A percentile compares a stretch with the other conserved stretches of the same genome.
These are phyloP conservation scores for Bryoerythrophyllum caledonicum DNA, from an alignment of 225 moss, liverwort and hornwort genomes.

Conservation along the genomic window DNA sequence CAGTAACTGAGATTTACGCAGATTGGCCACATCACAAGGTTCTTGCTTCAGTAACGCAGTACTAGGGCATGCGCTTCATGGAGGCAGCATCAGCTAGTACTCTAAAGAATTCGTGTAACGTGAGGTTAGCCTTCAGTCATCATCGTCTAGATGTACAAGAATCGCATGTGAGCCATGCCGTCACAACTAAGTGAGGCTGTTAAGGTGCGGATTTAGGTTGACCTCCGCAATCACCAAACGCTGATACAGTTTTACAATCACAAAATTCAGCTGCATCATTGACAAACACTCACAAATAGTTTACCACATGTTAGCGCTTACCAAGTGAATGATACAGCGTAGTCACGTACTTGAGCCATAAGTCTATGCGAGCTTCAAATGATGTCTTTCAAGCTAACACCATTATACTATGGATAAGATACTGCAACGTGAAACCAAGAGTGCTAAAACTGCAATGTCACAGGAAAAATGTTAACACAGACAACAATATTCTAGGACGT, in stretches of 20 bases:
- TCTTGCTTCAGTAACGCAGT: slow-evolving; percentile 21
- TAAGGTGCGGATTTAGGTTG: slow-evolving; percentile 22
- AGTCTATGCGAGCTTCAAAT: neutral
- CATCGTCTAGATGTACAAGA: slow-evolving; percentile 26
- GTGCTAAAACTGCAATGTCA: neutral
- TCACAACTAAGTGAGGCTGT: slow-evolving; percentile 25
- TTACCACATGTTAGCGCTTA: neutral
- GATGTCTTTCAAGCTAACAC: neutral
- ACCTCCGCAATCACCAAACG: slow-evolving; percentile 19
- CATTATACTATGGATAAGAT: neutral
- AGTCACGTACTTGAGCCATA: neutral
- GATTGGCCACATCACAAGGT: slow-evolving; percentile 20
- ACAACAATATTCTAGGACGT: no score
- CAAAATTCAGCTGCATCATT: neutral
- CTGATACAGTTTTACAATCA: slow-evolving; percentile 10
- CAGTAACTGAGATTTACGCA: neutral
- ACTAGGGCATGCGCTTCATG: slow-evolving; percentile 28
- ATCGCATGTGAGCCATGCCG: slow-evolving; percentile 24
- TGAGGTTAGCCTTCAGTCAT: slow-evolving; percentile 27
- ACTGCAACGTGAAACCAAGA: neutral
- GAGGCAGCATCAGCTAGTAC: slow-evolving; percentile 23
- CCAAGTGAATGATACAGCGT: neutral
- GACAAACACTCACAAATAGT: neutral
- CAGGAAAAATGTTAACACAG: neutral
- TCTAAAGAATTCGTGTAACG: slow-evolving; percentile 8